Evolutionary conservation across 768 basidiomycete genomes (phyloP), one percentile per base, ranked within the genome.

Genomic region (Boletus sp.): DNA sequence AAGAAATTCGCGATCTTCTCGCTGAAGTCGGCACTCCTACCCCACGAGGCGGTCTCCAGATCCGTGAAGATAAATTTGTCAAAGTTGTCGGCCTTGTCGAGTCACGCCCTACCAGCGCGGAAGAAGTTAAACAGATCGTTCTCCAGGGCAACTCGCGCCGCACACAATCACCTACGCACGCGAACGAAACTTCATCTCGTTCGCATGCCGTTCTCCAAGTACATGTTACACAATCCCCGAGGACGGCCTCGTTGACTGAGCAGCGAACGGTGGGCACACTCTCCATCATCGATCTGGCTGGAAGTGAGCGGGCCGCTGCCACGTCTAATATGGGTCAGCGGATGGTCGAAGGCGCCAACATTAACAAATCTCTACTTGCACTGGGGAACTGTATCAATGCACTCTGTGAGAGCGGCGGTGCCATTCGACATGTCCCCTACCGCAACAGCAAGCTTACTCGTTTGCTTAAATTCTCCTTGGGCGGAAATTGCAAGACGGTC

Each of bases 301-400:
- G 97, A 29, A 96, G 93, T 64, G 97, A 99, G 70, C 86, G 97
- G 14, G 97, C 97, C 17, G 90, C 94, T 17, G 97, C 94, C 0
- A 98, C 96, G 7, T 87, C 83, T 37, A 99, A 99, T 73, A 95
- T 97, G 88, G 97, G 97, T 30, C 90, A 95, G 66, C 88, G 97
- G 18, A 96, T 98, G 91, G 87, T 95, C 37, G 97, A 99, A 71
- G 97, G 97, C 36, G 95, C 96, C 56, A 98, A 98, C 70, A 99
- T 99, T 78, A 99, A 99, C 77, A 96, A 98, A 72, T 98, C 95
- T 32, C 85, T 99, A 20, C 86, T 99, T 53, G 94, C 97, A 7
- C 85, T 99, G 35, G 94, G 94, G 30, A 98, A 97, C 74, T 98
- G 96, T 74, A 98, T 99, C 75, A 98, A 98, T 64, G 95, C 97